Base-by-base conservation (phyloP, 2,329 filamentous ascomycete species). In the Colletotrichum incanum region DNA sequence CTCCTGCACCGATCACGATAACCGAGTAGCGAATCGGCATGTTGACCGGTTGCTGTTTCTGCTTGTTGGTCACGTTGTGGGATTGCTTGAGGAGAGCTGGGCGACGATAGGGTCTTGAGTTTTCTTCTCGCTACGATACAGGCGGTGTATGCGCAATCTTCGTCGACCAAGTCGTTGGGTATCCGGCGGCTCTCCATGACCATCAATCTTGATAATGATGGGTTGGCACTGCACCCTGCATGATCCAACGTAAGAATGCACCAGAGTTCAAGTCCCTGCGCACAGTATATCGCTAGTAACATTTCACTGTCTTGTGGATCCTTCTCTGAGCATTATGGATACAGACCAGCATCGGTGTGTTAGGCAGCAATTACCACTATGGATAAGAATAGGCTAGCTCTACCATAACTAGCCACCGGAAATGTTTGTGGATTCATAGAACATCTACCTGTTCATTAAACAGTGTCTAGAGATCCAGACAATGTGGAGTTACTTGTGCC, bases 1-100 rank as follows among this genome's bases (percentile, higher is more conserved):
- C 56, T 31, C 56, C 56, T 28, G 56, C 56, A 12, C 56, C 56
- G n/a, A 60, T 60, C 16, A 60, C 39, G n/a, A 60, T 60, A 16
- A 45, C 39, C 39, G 56, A 60, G 41, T 60, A 60, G 18, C 56
- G 16, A 14, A n/a, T 31, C 41, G 23, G 26, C 56, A 60, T 60
- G 41, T 47, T 60, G 41, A 34, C 41, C n/a, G 16, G 41, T 4
- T 45, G 23, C 18, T 43, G 26, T 4, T 9, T 47, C 18, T 60
- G 8, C 41, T 20, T 16, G 12, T 31, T 34, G 14, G 56, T 20
- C 41, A 34, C 16, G 39, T 31, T n/a, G 39, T 45, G 16, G 16
- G 39, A 47, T 20, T 47, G 12, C 20, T 28, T 23, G 39, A 47
- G 41, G 23, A 59, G 9, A 60, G 11, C 11, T 45, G 39, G 56